Base-by-base conservation (phyloP, 768 basidiomycete genomes). In the Thelephora aurantiotincta region DNA sequence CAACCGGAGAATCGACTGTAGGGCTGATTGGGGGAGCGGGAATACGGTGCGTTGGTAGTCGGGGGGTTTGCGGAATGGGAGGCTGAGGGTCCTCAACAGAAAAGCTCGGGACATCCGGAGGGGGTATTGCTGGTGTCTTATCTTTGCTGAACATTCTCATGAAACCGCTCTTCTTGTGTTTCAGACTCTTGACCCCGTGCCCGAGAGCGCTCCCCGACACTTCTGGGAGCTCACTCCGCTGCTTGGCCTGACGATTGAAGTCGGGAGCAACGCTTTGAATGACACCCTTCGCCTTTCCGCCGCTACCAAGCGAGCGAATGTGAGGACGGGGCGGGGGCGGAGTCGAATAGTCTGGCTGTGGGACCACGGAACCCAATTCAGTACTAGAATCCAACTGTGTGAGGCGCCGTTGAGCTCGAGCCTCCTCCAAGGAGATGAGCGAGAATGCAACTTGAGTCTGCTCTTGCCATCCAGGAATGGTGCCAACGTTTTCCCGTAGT, bases 151-250 rank as follows among this genome's bases (percentile, higher is more conserved):
- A 87, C 11, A 90, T 63, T 45, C 81, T 69, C 79, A 89, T 75
- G 58, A 90, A 85, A 2, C 74, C 86, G 52, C 85, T 88, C 60
- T 82, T 88, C 68, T 82, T 87, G 50, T 81, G 80, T 22, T 41
- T 41, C 3, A 41, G 38, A 41, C 9, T 7, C 22, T 41, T 41
- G 16, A 16, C 38, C 26, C 26, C 9, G 2, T 41, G 38, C 16
- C 18, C 16, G 22, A n/a, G 2, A 22, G 18, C 38, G 3, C 38
- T 14, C 9, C 14, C 38, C 22, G 38, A 14, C 9, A 14, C 14
- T 14, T 41, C 22, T 18, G 38, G 38, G 9, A 11, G 18, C 9
- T 22, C 38, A 16, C 4, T 41, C 26, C 26, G 9, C 26, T 4
- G 26, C 26, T 30, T 30, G 9, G 9, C 26, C 26, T 4, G 26